Conservation (phyloP, 1,284 basidiomycete species). For the Gomphus bonarii region DNA sequence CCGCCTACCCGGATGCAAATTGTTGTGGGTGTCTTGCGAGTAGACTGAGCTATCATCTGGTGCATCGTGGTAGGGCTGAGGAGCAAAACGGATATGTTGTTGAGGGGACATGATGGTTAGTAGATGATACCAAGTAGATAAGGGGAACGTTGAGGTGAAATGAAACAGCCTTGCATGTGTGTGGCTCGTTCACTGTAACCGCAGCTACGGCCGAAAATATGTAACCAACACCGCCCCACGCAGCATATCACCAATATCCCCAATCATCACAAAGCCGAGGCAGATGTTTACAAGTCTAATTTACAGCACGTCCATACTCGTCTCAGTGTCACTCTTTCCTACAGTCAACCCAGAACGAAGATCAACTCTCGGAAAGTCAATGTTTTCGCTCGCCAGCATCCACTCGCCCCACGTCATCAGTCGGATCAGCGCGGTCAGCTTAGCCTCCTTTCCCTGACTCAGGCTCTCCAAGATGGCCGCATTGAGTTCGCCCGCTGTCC, state of each 20-base stretch:
- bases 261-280: neutral
- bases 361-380: constrained; percentile 61
- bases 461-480: constrained; percentile 88
- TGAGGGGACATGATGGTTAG: neutral
- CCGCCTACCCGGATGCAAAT: neutral
- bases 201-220: neutral
- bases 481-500: constrained; percentile 91
- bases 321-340: neutral
- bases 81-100: neutral
- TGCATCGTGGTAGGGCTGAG: neutral
- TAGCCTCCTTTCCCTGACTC: constrained; percentile 88
- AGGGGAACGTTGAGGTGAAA: neutral
- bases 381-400: constrained; percentile 56
- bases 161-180: neutral
- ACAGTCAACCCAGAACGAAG: constrained; percentile 3
- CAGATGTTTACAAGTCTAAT: neutral
- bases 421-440: constrained; percentile 78
- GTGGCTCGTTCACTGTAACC: neutral
- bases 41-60: too few relatives aligned
- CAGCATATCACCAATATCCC: neutral
- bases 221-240: neutral
- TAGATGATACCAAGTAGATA: neutral
- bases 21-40: neutral
- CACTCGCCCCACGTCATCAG: constrained; percentile 85
- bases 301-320: constrained; percentile 2